Evolutionary conservation across 176 grass and related monocot species (phyloP).

Genomic region (Phyllostachys edulis): DNA sequence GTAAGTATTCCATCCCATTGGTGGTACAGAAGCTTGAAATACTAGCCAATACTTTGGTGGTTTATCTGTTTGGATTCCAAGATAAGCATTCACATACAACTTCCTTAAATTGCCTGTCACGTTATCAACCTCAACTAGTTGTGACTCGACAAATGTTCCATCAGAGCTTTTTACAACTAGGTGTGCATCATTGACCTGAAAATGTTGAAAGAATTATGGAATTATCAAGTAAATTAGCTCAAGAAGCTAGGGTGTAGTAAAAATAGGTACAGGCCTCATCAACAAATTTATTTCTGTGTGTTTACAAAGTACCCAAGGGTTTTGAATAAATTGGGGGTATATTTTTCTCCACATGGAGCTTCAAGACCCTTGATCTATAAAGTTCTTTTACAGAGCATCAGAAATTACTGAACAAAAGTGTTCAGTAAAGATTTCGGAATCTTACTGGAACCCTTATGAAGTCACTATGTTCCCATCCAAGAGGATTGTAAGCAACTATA

Average conservation of each 20-base stretch:
- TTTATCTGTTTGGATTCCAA: constrained; percentile 58
- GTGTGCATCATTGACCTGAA: constrained; percentile 72
- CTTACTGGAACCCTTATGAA: constrained; percentile 77
- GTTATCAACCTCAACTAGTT: constrained; percentile 76
- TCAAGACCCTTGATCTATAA: not conserved
- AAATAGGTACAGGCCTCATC: not conserved
- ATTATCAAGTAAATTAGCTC: not conserved
- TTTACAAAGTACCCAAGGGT: not conserved
- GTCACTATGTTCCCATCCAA: constrained; percentile 74
- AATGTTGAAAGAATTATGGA: constrained; percentile 3
- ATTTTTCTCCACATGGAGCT: not conserved
- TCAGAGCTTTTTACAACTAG: constrained; percentile 62
- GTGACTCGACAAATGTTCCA: constrained; percentile 65
- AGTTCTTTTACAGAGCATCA: not conserved
- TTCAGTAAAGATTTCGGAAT: not conserved
- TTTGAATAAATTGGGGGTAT: not conserved
- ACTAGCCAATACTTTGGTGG: constrained; percentile 80
- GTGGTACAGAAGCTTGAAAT: constrained; percentile 78
- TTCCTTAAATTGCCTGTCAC: constrained; percentile 64
- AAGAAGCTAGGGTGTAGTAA: not conserved
- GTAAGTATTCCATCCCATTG: constrained; percentile 91
- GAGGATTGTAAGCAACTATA: constrained; percentile 71
- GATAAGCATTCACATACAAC: constrained; percentile 83
- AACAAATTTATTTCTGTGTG: not conserved
- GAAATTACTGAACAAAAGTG: not conserved